Base-by-base conservation (phyloP, 1,284 basidiomycete genomes). In the Fomitopsis betulina region DNA sequence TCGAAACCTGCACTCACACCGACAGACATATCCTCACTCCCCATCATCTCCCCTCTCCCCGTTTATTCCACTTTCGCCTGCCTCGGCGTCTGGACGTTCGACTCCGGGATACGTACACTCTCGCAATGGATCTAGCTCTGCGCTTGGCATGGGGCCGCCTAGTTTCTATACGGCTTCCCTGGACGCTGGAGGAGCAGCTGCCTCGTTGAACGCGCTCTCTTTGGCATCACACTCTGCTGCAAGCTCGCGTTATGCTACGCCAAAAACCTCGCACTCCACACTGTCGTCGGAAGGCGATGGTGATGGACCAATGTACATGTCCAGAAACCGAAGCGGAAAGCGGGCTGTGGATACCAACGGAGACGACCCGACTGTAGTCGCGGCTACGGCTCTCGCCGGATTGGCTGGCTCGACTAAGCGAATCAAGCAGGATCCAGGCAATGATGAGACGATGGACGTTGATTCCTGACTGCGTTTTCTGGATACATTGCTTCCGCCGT, bases 161-260 rank as follows among this genome's bases (percentile, higher is more conserved):
- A 54, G 60, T 51, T 62, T 58, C 12, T 61, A 63, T 30, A 60
- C 59, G 47, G 64, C 60, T 25, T 55, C 62, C 4, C 54, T 60
- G 10, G 61, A 63, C 10, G 61, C 59, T 3, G 62, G 62, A 25
- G 61, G 55, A 17, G 57, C 65, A 2, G 63, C 61, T 8, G 61
- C 57, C 33, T 62, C 60, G 50, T 59, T 70, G 40, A 66, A 69
- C 55, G 65, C 64, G 51, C 67, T 70, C 33, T 61, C 68, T 43
- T 58, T 70, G 50, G 58, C 64, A 15, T 59, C 61, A 17, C 37
- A 57, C 8, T 58, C 60, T 30, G 57, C 56, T 5, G 58, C 64
- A 50, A 61, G 64, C 35, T 67, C 63, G 52, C 62, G 66, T 35
- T 64, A 62, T 40, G 56, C 64, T 43, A 69, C 68, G 33, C 68